phyloP scores from a whole-genome alignment of 2,329 filamentous ascomycete genomes.

The Aotearoamyces nothofagi region DNA sequence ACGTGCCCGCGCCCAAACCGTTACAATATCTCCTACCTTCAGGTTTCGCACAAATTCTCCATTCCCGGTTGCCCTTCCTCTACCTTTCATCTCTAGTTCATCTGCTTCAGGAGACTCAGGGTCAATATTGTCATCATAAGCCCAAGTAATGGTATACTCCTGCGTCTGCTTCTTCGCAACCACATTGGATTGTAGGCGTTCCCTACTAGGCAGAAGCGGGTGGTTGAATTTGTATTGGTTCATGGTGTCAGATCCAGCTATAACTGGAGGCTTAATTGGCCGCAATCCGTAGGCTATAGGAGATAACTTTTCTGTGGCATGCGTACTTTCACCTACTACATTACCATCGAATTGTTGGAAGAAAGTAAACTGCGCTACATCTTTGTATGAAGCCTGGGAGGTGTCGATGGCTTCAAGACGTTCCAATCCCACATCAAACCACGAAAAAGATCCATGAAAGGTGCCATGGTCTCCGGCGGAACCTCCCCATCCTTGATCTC shows the following conservation, averaged over 20 bases:
- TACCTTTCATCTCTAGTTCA: slow-evolving; percentile 23
- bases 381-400: slow-evolving; percentile 5
- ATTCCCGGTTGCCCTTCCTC: slow-evolving; percentile 32
- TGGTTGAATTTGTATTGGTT: slow-evolving; percentile 18
- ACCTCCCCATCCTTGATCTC: slow-evolving; percentile 43
- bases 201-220: slow-evolving; percentile 21
- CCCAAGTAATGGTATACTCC: slow-evolving; percentile 37
- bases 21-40: slow-evolving; percentile 43
- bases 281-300: slow-evolving; percentile 2
- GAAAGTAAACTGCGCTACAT: neutral
- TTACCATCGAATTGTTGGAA: neutral
- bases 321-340: neutral
- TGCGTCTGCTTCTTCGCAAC: slow-evolving; percentile 23
- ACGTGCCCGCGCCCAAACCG: slow-evolving; percentile 43
- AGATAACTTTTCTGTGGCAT: neutral
- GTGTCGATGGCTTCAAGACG: slow-evolving; percentile 27
- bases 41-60: slow-evolving; percentile 40
- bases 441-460: slow-evolving; percentile 37
- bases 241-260: neutral
- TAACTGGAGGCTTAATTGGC: slow-evolving; percentile 3
- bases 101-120: slow-evolving; percentile 26
- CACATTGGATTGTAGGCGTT: slow-evolving; percentile 29
- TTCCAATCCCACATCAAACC: slow-evolving; percentile 49
- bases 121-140: slow-evolving; percentile 30
- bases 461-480: slow-evolving; percentile 17